Base-by-base conservation (phyloP, 2,329 filamentous ascomycete species). In the Zopfia rhizophila region DNA sequence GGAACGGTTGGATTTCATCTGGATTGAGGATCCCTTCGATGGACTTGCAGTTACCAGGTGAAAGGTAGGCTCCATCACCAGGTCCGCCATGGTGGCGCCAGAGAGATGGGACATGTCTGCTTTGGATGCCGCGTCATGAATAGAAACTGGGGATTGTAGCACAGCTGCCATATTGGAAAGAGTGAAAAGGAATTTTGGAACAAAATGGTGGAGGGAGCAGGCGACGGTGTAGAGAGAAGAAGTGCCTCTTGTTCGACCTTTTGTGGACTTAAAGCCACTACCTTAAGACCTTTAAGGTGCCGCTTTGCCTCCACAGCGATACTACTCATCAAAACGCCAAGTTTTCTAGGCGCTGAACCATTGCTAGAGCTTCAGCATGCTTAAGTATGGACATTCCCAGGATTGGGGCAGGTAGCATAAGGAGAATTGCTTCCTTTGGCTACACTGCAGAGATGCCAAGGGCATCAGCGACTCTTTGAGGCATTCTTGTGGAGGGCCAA, bases 61-160 rank as follows among this genome's bases (percentile, higher is more conserved):
- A 5, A 56, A 52, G 13, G 55, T 46, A 1, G 52, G 56, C 12
- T 56, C 54, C 19, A 27, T 54, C 14, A 39, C 38, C 14, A 55
- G 19, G 22, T 63, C 51, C 13, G 52, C 33, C 38, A 65, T 54
- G 8, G 59, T 61, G 21, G 51, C 54, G 7, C 60, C 58, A n/a
- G 60, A 63, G n/a, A 63, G 52, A 32, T 63, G 54, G 18, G 47
- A 50, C n/a, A 52, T 50, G 18, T 58, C 47, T 8, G 45, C 30
- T 16, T 42, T 47, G 12, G 46, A 36, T 10, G 27, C n/a, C 7
- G 22, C 38, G 17, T 52, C 36, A 17, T 58, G 40, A 17, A 47
- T 24, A 16, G 45, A 32, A 2, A 35, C 27, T 14, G 52, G 49
- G 22, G 42, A 35, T 17, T 59, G 25, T 13, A 55, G 33, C n/a